Conservation (phyloP, 306 rosid genomes). For the Vicia sativa region DNA sequence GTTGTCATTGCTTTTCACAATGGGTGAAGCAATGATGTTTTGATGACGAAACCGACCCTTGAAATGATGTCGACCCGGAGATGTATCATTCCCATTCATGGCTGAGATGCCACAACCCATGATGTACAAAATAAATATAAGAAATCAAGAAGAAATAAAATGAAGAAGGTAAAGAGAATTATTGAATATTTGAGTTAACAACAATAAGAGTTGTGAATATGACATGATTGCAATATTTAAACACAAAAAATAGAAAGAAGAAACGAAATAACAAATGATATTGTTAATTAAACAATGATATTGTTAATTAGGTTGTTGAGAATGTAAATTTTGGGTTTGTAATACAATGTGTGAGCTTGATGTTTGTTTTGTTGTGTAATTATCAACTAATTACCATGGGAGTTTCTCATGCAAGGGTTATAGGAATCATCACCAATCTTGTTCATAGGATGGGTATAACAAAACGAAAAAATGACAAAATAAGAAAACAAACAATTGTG, state of each 20-base stretch:
- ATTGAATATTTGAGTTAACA: not conserved
- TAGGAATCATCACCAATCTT: not conserved
- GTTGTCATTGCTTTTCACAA: not conserved
- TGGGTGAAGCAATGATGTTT: not conserved
- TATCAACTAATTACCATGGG: not conserved
- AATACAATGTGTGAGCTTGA: slow-evolving; percentile 7
- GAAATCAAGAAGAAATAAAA: not conserved
- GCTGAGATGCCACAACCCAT: slow-evolving; percentile 79
- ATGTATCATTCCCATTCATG: slow-evolving; percentile 5
- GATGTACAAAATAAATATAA: not conserved
- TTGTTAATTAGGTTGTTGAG: slow-evolving; percentile 1
- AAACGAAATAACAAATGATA: not conserved
- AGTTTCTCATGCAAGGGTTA: not conserved
- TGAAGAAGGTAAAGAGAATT: not conserved
- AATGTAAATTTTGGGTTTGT: slow-evolving; percentile 13
- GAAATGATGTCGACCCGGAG: not conserved
- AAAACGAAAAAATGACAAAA: not conserved
- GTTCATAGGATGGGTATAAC: not conserved
- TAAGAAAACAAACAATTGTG: not conserved
- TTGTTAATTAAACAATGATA: not conserved
- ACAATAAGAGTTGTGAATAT: not conserved
- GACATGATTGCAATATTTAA: slow-evolving; percentile 6
- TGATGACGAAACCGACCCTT: not conserved
- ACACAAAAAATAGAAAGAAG: not conserved
- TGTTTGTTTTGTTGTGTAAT: slow-evolving; percentile 10